phyloP scores from a whole-genome alignment of 257 asterid species.

The Parsonsia alboflavescens region DNA sequence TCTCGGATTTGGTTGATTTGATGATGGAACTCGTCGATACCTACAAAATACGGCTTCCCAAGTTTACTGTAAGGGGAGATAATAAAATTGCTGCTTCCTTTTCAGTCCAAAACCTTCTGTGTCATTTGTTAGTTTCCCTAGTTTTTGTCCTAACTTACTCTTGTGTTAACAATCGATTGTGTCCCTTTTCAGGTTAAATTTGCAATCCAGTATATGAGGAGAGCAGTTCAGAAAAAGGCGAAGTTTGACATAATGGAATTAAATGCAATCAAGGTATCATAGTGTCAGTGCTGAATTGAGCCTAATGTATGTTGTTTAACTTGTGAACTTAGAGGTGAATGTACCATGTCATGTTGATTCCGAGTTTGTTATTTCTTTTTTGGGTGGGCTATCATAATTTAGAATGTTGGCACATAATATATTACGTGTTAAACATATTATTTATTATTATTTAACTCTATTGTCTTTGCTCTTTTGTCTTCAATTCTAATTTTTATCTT shows the following conservation, averaged over 20 bases:
- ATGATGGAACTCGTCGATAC: conserved; percentile 97
- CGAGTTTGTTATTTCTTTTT: neutral
- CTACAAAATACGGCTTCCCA: conserved; percentile 82
- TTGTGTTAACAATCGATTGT: neutral
- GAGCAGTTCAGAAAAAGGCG: conserved; percentile 74
- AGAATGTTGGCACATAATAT: neutral
- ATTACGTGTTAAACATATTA: no score
- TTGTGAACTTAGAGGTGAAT: neutral
- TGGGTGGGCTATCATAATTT: neutral
- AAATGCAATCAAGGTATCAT: conserved; percentile 71
- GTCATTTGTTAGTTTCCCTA: neutral
- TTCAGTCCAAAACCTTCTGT: neutral
- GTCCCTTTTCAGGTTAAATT: conserved; percentile 58
- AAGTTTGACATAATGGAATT: conserved; percentile 79
- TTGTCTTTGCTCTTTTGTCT: neutral
- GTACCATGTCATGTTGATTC: neutral
- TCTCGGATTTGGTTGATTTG: conserved; percentile 87
- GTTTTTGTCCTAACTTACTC: neutral
- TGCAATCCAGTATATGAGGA: conserved; percentile 85
- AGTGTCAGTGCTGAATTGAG: neutral
- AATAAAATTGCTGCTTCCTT: conserved; percentile 3
- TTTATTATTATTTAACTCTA: neutral
- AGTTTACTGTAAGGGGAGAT: conserved; percentile 66
- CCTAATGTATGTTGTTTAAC: neutral
- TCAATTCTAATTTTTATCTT: neutral